A percentile compares a stretch with the other conserved stretches of the same genome.
These are phyloP conservation scores for Calonectria hongkongensis DNA, from an alignment of 2,329 filamentous ascomycete species.

Conservation along the genomic window DNA sequence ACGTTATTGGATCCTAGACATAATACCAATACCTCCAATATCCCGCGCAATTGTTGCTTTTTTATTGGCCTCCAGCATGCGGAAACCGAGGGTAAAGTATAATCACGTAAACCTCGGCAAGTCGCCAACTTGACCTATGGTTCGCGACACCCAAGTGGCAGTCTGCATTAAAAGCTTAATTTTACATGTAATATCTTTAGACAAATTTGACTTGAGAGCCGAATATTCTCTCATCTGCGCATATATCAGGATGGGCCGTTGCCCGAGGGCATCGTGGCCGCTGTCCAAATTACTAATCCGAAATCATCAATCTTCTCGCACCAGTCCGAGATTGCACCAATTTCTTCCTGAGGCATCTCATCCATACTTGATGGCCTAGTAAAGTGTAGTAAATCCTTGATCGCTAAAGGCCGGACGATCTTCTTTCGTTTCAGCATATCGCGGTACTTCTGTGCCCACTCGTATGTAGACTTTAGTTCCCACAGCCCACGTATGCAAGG, in stretches of 20 bases:
- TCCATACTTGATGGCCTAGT: not conserved
- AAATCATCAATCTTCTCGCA: slow-evolving; percentile 20
- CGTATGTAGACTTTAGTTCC: slow-evolving; percentile 1
- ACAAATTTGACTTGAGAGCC: too few species aligned
- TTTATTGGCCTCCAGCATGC: not conserved
- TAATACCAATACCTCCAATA: not conserved
- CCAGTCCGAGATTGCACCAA: not conserved
- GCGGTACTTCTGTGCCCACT: slow-evolving; percentile 8
- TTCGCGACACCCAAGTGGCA: too few species aligned
- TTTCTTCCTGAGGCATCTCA: not conserved
- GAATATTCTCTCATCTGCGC: too few species aligned
- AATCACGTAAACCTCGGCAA: too few species aligned
- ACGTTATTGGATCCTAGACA: not conserved
- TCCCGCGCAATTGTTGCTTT: not conserved
- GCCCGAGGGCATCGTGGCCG: not conserved
- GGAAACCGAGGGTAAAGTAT: too few species aligned
- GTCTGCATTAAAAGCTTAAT: too few species aligned
- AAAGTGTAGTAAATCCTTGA: not conserved
- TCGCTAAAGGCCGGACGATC: not conserved
- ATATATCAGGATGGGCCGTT: not conserved
- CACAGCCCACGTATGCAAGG: slow-evolving; percentile 11
- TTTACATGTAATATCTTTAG: too few species aligned
- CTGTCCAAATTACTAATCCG: slow-evolving; percentile 2
- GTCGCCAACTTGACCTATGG: too few species aligned
- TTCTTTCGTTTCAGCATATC: not conserved